Evolutionary conservation across 2,329 filamentous ascomycete species (phyloP).

Genomic region (Cladobotryum protrusum): DNA sequence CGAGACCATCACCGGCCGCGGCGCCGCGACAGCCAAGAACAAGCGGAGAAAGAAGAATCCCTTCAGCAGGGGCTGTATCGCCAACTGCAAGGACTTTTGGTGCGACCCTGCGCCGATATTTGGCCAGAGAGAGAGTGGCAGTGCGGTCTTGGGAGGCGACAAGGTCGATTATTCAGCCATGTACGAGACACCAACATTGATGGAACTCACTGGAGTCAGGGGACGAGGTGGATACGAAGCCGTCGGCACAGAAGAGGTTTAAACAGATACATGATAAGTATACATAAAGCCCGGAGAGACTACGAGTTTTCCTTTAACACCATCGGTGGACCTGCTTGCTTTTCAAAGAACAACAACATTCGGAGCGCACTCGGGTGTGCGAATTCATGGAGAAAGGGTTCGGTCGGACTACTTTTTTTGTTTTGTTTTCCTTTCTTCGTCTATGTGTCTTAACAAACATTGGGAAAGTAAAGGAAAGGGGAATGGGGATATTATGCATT

Average conservation of each 20-base stretch:
- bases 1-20: conserved; percentile 79
- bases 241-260: conserved; percentile 50
- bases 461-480: too few species aligned
- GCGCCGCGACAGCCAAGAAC: conserved; percentile 55
- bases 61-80: conserved; percentile 74
- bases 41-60: conserved; percentile 64
- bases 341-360: too few species aligned
- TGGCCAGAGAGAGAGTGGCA: conserved; percentile 64
- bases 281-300: too few species aligned
- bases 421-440: too few species aligned
- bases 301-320: too few species aligned
- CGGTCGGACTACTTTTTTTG: too few species aligned
- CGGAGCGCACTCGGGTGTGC: too few species aligned
- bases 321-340: too few species aligned
- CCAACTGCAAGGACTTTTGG: conserved; percentile 96
- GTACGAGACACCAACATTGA: conserved; percentile 76
- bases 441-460: too few species aligned
- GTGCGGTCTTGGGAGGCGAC: conserved; percentile 70
- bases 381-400: too few species aligned
- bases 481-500: too few species aligned
- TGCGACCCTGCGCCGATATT: conserved; percentile 82
- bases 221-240: conserved; percentile 55
- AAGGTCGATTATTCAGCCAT: conserved; percentile 80
- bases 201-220: conserved; percentile 48
- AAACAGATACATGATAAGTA: too few species aligned